These are phyloP conservation scores for Gaultheria prostrata DNA, from an alignment of 148 eudicot species.

Conservation along the genomic window DNA sequence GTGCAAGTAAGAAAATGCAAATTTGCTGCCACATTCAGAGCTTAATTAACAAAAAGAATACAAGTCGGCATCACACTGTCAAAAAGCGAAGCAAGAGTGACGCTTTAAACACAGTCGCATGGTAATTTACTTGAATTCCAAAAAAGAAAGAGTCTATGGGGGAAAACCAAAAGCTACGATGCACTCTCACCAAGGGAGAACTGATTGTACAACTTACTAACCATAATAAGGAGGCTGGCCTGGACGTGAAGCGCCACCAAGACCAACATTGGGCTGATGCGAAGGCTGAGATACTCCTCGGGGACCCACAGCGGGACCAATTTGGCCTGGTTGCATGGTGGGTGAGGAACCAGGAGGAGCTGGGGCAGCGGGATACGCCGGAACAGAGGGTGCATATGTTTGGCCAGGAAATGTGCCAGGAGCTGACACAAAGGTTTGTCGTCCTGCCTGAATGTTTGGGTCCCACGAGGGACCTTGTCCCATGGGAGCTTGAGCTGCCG, in stretches of 20 bases:
- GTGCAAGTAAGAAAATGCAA: neutral
- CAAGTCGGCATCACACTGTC: neutral
- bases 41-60: slow-evolving; percentile 3
- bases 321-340: slow-evolving; percentile 23
- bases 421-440: slow-evolving; percentile 37
- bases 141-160: neutral
- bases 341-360: slow-evolving; percentile 23
- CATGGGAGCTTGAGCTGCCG: slow-evolving; percentile 22
- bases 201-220: slow-evolving; percentile 8
- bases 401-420: slow-evolving; percentile 49
- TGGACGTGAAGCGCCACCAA: slow-evolving; percentile 31
- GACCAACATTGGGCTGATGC: slow-evolving; percentile 23
- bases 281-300: slow-evolving; percentile 21
- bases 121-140: neutral
- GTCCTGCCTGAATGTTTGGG: slow-evolving; percentile 31
- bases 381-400: slow-evolving; percentile 27
- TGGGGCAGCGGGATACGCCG: slow-evolving; percentile 32
- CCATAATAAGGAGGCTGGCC: slow-evolving; percentile 42
- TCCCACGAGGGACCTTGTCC: slow-evolving; percentile 41
- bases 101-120: neutral
- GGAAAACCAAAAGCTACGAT: neutral
- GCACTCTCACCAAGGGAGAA: neutral
- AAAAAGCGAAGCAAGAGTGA: slow-evolving; percentile 1
- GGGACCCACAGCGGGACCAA: slow-evolving; percentile 15
- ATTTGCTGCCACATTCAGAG: neutral